Base-by-base conservation (phyloP, 345 rosid genomes). In the Durio zibethinus region DNA sequence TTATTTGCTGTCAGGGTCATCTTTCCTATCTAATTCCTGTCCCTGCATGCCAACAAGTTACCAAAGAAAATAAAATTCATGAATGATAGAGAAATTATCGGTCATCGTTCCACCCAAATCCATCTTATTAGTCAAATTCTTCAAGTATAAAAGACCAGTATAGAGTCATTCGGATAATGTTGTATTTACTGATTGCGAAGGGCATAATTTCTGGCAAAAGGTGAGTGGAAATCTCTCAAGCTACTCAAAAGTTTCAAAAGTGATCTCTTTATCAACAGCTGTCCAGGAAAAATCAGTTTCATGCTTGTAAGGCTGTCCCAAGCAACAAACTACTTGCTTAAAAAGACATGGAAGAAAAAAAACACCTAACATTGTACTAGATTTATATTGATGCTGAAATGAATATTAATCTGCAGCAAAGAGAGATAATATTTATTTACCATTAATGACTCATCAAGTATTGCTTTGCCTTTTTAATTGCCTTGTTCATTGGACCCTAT, bases 321-420 rank as follows among this genome's bases (percentile, higher is more conserved):
- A 82, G 87, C 85, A 85, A 78, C 80, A 48, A 66, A 15, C 78
- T 80, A 64, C 85, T 77, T 85, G 14, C 78, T 80, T 72, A 72
- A 33, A 57, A 85, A 82, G 87, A 80, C 83, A 85, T 80, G 87
- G 78, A 85, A 84, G 16, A 14, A 48, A 47, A 29, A 23, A 21
- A 81, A 52, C 75, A 45, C 33, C 73, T 14, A 60, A 4, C 29
- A 29, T 38, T 25, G 72, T 60, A 75, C 78, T 75, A 80, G 63
- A 79, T 67, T 12, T 27, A 68, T 27, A 18, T 38, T 27, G 33
- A 45, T 35, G 23, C 2, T 65, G 18, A 47, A 23, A 66, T 40
- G 33, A n/a, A n/a, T n/a, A n/a, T n/a, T n/a, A n/a, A n/a, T n/a
- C n/a, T n/a, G n/a, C n/a, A n/a, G n/a, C n/a, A n/a, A n/a, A n/a